These are phyloP conservation scores for Candida tallmaniae DNA, from an alignment of 805 yeast species.

Conservation along the genomic window DNA sequence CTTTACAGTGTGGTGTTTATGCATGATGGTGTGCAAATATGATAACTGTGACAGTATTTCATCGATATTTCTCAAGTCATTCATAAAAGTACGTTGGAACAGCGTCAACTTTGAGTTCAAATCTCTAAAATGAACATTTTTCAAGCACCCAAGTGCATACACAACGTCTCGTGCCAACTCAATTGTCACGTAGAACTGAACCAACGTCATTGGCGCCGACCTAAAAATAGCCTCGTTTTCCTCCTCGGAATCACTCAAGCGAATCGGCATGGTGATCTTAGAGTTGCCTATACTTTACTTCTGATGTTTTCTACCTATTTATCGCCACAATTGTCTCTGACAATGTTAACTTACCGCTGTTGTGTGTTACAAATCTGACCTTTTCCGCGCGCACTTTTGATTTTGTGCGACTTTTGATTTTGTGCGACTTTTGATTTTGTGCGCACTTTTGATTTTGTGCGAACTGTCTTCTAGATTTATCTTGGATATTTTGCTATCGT, in stretches of 20 bases:
- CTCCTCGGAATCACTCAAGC: conserved; percentile 6
- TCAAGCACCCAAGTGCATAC: conserved; percentile 31
- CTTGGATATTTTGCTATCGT: no score
- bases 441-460: no score
- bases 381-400: no score
- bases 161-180: conserved; percentile 43
- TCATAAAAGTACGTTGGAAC: conserved; percentile 43
- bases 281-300: no score
- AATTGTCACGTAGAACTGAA: conserved; percentile 44
- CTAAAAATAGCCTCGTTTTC: conserved; percentile 37
- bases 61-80: conserved; percentile 37
- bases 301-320: no score
- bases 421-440: no score
- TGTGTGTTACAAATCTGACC: no score
- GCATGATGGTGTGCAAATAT: conserved; percentile 25
- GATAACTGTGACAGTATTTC: conserved; percentile 25
- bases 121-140: conserved; percentile 42
- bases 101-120: conserved; percentile 45
- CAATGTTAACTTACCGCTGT: no score
- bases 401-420: no score
- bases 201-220: conserved; percentile 46
- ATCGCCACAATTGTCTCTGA: no score
- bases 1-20: conserved; percentile 23
- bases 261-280: conserved; percentile 9
- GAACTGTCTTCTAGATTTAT: no score